These are phyloP conservation scores for Helminthosporium solani DNA, from an alignment of 2,329 filamentous ascomycete genomes.

Conservation along the genomic window DNA sequence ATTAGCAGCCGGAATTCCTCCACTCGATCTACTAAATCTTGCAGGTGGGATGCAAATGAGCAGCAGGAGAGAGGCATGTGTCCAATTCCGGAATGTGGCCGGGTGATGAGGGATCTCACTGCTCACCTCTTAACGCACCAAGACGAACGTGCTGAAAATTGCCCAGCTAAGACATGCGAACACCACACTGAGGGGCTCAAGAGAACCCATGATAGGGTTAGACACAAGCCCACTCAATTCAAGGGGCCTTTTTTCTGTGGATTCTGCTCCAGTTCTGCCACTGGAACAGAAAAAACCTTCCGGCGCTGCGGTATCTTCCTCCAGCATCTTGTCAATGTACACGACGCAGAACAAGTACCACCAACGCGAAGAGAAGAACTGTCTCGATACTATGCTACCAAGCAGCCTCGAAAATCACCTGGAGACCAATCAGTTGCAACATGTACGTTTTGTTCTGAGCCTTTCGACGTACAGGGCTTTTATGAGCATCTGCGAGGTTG, in stretches of 20 bases:
- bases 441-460: conserved; percentile 85
- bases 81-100: conserved; percentile 74
- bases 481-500: conserved; percentile 83
- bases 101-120: conserved; percentile 79
- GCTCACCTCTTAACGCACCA: conserved; percentile 89
- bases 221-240: conserved; percentile 87
- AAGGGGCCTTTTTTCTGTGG: conserved; percentile 94
- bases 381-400: conserved; percentile 60
- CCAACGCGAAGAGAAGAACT: conserved; percentile 79
- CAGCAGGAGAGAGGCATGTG: conserved; percentile 61
- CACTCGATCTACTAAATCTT: conserved; percentile 19
- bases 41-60: conserved; percentile 59
- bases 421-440: conserved; percentile 70
- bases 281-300: conserved; percentile 81
- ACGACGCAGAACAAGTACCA: conserved; percentile 82
- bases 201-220: conserved; percentile 87
- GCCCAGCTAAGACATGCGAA: conserved; percentile 81
- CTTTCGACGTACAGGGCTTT: conserved; percentile 87
- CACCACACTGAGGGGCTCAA: conserved; percentile 88
- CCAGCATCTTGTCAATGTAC: conserved; percentile 78
- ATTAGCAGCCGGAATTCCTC: conserved; percentile 25
- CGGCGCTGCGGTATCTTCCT: conserved; percentile 91
- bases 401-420: conserved; percentile 24
- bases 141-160: conserved; percentile 82
- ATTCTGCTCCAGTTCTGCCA: conserved; percentile 80